Conservation (phyloP, 306 rosid species). For the Parietaria judaica region DNA sequence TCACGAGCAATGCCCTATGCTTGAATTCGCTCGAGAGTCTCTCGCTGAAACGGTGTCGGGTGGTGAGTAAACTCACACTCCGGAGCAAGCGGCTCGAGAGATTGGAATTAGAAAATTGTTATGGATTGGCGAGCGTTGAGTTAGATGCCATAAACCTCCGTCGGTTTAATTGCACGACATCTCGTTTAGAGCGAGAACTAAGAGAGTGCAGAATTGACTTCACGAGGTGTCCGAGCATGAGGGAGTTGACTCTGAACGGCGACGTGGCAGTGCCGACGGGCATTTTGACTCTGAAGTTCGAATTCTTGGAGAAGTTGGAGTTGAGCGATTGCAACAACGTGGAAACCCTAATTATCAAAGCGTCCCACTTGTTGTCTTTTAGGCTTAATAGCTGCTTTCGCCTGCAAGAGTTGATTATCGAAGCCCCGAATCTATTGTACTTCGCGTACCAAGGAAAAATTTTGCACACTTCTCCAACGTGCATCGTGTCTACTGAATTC, state of each 20-base stretch:
- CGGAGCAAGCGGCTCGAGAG: background rate
- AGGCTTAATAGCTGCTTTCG: background rate
- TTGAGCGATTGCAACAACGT: background rate
- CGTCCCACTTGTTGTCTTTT: background rate
- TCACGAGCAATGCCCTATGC: background rate
- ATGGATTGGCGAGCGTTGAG: background rate
- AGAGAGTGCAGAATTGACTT: background rate
- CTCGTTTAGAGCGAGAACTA: no score
- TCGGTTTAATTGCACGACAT: background rate
- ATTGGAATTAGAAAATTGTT: background rate
- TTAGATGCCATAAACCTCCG: background rate
- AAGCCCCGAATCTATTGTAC: constrained; percentile 6
- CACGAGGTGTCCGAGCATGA: background rate
- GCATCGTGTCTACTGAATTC: background rate
- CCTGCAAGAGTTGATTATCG: background rate
- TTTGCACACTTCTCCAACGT: background rate
- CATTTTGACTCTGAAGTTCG: no score
- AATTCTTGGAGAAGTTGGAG: background rate
- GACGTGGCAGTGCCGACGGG: no score
- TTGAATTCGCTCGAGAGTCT: background rate
- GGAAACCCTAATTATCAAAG: no score
- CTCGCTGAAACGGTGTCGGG: background rate
- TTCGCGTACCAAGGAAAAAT: background rate
- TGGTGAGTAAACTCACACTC: background rate
- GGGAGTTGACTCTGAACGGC: background rate